A percentile compares a stretch with the other conserved stretches of the same genome.
Evolutionary conservation across 805 yeast species (phyloP).

Genomic region (Barnettozyma sucrosica): DNA sequence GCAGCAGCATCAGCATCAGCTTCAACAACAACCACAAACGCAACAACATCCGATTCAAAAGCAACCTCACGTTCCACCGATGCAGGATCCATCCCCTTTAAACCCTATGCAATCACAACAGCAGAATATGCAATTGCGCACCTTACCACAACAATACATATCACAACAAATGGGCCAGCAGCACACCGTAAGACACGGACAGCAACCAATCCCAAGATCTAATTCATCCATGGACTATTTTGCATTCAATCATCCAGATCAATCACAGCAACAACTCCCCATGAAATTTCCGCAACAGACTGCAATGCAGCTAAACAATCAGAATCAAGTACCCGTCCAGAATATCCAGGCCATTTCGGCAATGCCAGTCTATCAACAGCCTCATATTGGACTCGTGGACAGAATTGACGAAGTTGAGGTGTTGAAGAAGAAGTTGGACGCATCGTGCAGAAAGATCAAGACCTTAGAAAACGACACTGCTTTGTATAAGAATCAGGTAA

Average conservation of each 20-base stretch:
- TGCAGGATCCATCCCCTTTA: background rate
- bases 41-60: constrained; percentile 2
- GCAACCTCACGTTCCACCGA: background rate
- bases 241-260: background rate
- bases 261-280: background rate
- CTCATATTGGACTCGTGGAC: background rate
- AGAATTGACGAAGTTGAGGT: constrained; percentile 1
- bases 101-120: background rate
- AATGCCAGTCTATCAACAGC: background rate
- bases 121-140: background rate
- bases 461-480: constrained; percentile 14
- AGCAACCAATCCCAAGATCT: constrained; percentile 1
- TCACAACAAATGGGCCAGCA: constrained; percentile 3
- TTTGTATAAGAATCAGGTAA: constrained; percentile 7
- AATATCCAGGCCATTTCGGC: background rate
- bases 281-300: background rate
- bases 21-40: background rate
- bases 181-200: background rate
- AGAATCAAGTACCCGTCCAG: background rate
- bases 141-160: constrained; percentile 6
- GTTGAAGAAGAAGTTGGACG: constrained; percentile 15
- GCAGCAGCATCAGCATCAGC: background rate
- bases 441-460: constrained; percentile 14
- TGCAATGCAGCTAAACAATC: background rate
- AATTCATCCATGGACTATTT: background rate